Evolutionary conservation across 2,329 filamentous ascomycete genomes (phyloP), one percentile per base, ranked within the genome.

Genomic region (Golovinomyces cichoracearum): DNA sequence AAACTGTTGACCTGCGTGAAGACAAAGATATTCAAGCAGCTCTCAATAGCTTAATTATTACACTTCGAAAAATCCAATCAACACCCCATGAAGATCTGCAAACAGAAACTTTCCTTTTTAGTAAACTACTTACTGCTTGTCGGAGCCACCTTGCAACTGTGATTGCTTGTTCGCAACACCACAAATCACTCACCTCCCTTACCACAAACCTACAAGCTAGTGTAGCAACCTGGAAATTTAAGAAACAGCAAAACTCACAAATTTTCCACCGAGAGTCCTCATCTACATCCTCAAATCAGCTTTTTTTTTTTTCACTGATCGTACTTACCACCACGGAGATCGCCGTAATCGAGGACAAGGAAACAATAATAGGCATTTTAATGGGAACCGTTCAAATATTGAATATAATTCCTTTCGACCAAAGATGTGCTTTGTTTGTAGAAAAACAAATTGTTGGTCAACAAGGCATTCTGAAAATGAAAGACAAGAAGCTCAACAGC

Each of bases 101-200:
- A 19, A 40, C n/a, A 12, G 21, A 40, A 22, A 19, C 37, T 4
- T 40, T 19, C 17, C 21, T 40, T 17, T 22, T 19, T 17, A 22
- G n/a, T 9, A 40, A 40, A 22, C 17, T 40, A 22, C 21, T 40
- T 17, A 40, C 37, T 4, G n/a, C 37, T 22, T 40, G 37, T 22
- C n/a, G 37, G 17, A 22, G 17, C n/a, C 37, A 40, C 10, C 37
- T 9, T 9, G 37, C 37, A 22, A 40, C 37, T 22, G n/a, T 17
- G 37, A 40, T 40, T n/a, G 37, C 37, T 22, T 40, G 37, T 17
- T 40, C 37, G 19, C 31, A 41, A 38, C 25, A 50, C 47, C 40
- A 50, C 23, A 15, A 33, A 33, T 33, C 3, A 12, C 29, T 33
- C 7, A 33, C 29, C n/a, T 33, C 29, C n/a, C 29, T 33, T 10